Conservation (phyloP, 768 basidiomycete genomes). For the Sarcodon sp. region DNA sequence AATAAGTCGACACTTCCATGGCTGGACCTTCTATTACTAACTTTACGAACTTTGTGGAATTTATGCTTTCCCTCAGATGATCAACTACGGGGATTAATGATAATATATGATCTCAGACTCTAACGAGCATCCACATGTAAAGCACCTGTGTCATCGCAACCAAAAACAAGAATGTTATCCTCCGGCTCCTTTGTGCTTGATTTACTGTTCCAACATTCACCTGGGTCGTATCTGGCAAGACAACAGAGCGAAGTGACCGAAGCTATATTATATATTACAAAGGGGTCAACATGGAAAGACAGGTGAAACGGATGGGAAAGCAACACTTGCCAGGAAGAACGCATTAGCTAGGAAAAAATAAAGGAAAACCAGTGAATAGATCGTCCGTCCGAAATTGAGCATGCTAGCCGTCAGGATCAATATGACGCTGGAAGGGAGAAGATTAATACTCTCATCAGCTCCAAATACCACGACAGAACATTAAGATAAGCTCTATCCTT, state of each 20-base stretch:
- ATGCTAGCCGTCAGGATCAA: constrained; percentile 64
- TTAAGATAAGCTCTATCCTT: too few relatives aligned
- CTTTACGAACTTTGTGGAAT: too few relatives aligned
- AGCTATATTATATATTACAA: constrained; percentile 36
- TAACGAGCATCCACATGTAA: constrained; percentile 78
- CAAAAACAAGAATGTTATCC: constrained; percentile 83
- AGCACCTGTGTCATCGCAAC: constrained; percentile 73
- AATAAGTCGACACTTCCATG: too few relatives aligned
- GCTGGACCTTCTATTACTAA: too few relatives aligned
- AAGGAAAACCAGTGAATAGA: constrained; percentile 62
- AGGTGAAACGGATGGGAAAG: not conserved
- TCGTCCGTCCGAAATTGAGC: constrained; percentile 41
- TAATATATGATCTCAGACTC: constrained; percentile 25
- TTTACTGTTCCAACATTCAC: constrained; percentile 49
- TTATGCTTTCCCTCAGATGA: too few relatives aligned
- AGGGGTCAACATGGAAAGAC: not conserved
- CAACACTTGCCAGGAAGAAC: constrained; percentile 72
- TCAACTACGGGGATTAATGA: too few relatives aligned
- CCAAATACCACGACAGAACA: not conserved
- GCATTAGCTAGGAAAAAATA: constrained; percentile 86
- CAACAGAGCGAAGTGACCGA: constrained; percentile 83
- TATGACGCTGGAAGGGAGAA: constrained; percentile 52
- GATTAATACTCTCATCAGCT: not conserved
- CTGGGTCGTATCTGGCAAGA: constrained; percentile 65
- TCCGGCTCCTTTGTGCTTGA: constrained; percentile 58